phyloP scores from a whole-genome alignment of 78 protist genomes.

The slime mould (Dictyostelium discoideum) region dicty_2.7 NC_007091.3:2845501-2846000 shows the following conservation, averaged over 20 bases:
- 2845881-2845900: constrained; percentile 74
- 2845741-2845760: constrained; percentile 81
- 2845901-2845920: constrained; percentile 15
- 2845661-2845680: constrained; percentile 84
- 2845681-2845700: constrained; percentile 67
- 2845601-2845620: constrained; percentile 69
- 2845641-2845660: constrained; percentile 83
- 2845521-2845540: constrained; percentile 87
- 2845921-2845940: not conserved
- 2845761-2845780: constrained; percentile 84
- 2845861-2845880: constrained; percentile 86
- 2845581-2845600: constrained; percentile 88
- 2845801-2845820: constrained; percentile 81
- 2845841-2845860: constrained; percentile 87
- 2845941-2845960: not conserved
- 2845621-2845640: constrained; percentile 73
- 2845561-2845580: constrained; percentile 83
- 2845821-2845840: constrained; percentile 84
- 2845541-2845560: constrained; percentile 78
- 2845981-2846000: too few relatives aligned
- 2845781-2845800: constrained; percentile 80
- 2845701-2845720: constrained; percentile 77
- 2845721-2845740: constrained; percentile 65
- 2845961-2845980: not conserved
- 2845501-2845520: constrained; percentile 1